Evolutionary conservation across 2,329 filamentous ascomycete genomes (phyloP), one percentile per base, ranked within the genome.

Genomic region (Fusarium odoratissimum): DNA sequence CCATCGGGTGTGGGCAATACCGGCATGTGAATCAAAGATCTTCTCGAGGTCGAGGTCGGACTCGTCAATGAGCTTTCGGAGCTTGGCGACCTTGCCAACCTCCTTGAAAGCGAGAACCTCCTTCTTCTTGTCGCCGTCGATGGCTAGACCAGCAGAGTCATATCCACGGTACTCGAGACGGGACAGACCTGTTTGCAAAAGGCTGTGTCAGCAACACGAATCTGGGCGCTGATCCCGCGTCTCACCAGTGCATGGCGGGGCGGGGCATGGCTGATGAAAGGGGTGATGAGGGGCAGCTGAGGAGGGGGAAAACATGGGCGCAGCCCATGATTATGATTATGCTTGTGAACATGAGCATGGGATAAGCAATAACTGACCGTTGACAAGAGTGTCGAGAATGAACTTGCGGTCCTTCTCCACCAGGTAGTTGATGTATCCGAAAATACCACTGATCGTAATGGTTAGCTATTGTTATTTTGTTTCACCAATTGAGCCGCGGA

Each of bases 401-500:
- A 93, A 97, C 86, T 94, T 95, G 84, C 96, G 91, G 87, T 98
- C 95, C 90, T 97, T 98, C 90, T 98, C 96, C 83, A 98, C 95
- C 83, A 98, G 88, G 86, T 98, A 98, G 88, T 98, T 98, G 88
- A 98, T 94, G 89, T 98, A 98, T 80, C 95, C 95, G 87, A 98
- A 97, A 85, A 96, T 97, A 84, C 94, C 94, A 91, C 93, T 95
- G 75, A 52, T 69, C 67, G 68, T 65, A 71, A 69, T 49, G 54
- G 72, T 82, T 74, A 82, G 80, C 74, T 42, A 64, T 40, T 56
- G 35, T 60, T 38, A 23, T 55, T 62, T 60, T 33, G 14, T 59
- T 62, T 38, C 45, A 49, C 67, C 70, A 75, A 77, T 75, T 77
- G 75, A 46, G 48, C 57, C 51, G 46, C 42, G 28, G 31, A 25